Conservation (phyloP, 352 stramenopile genomes). For the Aphanomyces euteiches region DNA sequence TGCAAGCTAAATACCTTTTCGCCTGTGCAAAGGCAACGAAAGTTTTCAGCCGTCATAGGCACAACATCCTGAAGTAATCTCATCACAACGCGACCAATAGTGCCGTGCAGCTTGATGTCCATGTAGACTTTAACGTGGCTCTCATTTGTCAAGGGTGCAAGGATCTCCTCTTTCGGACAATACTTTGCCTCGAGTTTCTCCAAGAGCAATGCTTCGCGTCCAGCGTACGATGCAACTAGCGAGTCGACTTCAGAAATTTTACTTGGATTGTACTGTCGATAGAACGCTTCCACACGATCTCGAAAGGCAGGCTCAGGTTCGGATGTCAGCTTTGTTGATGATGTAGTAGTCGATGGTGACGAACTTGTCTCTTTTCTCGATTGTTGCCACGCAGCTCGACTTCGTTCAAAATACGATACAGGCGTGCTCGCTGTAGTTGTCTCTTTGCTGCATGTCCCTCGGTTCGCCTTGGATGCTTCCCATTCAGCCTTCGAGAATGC, state of each 20-base stretch:
- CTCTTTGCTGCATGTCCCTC: background rate
- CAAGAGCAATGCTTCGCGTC: constrained; percentile 13
- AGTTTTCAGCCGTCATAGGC: constrained; percentile 27
- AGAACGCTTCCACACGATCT: constrained; percentile 48
- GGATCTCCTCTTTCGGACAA: background rate
- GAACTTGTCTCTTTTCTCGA: background rate
- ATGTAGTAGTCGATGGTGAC: background rate
- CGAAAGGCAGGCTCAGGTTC: constrained; percentile 33
- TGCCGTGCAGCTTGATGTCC: constrained; percentile 3
- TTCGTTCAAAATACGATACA: constrained; percentile 14
- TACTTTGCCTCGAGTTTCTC: constrained; percentile 24
- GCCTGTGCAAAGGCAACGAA: constrained; percentile 30
- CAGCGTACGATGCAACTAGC: background rate
- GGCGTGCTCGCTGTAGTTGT: background rate
- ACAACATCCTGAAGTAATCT: constrained; percentile 20
- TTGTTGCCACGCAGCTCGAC: background rate
- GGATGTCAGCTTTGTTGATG: constrained; percentile 18
- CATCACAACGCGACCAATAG: constrained; percentile 24
- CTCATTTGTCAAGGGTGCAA: constrained; percentile 17
- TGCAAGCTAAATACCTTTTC: constrained; percentile 4
- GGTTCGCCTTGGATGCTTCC: constrained; percentile 11
- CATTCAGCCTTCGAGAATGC: constrained; percentile 12
- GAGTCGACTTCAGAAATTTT: constrained; percentile 48
- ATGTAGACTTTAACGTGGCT: constrained; percentile 23
- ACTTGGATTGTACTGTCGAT: constrained; percentile 49